phyloP scores from a whole-genome alignment of 805 yeast species.

The Ogataea thermomethanolica region DNA sequence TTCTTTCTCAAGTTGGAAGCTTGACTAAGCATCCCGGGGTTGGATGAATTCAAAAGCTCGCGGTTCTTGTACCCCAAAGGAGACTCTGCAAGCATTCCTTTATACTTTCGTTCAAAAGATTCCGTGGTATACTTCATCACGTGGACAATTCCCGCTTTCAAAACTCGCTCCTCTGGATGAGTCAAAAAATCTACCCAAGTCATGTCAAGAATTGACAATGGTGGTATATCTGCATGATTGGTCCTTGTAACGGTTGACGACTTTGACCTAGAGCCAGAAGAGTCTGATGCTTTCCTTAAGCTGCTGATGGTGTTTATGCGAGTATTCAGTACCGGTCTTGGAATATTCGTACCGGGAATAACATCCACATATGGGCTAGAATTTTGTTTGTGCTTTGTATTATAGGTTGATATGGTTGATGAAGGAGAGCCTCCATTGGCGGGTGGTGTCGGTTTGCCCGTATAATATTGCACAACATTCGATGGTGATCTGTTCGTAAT shows the following conservation, averaged over 20 bases:
- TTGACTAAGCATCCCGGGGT: constrained; percentile 18
- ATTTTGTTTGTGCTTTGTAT: constrained; percentile 20
- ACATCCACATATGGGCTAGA: constrained; percentile 30
- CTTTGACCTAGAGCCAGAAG: constrained; percentile 12
- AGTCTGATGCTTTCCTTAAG: constrained; percentile 10
- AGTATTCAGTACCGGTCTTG: constrained; percentile 47
- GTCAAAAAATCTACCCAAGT: constrained; percentile 55
- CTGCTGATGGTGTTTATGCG: constrained; percentile 24
- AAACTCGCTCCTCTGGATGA: constrained; percentile 56
- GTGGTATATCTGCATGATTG: constrained; percentile 35
- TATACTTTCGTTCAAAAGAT: constrained; percentile 51
- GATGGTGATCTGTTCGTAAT: background rate
- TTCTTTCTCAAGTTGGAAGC: constrained; percentile 11
- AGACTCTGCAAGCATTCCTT: constrained; percentile 55
- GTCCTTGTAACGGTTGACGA: constrained; percentile 8
- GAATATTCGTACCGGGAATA: constrained; percentile 58
- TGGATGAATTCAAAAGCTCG: constrained; percentile 28
- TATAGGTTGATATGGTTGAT: constrained; percentile 8
- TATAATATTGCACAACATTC: background rate
- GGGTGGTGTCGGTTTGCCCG: background rate
- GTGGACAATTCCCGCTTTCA: constrained; percentile 53
- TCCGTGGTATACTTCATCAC: constrained; percentile 45
- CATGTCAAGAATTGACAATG: constrained; percentile 51
- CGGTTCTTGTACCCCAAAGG: constrained; percentile 49
- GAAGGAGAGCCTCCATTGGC: constrained; percentile 2